Evolutionary conservation across 2,329 filamentous ascomycete species (phyloP).

Genomic region (Cladosporium sp.): DNA sequence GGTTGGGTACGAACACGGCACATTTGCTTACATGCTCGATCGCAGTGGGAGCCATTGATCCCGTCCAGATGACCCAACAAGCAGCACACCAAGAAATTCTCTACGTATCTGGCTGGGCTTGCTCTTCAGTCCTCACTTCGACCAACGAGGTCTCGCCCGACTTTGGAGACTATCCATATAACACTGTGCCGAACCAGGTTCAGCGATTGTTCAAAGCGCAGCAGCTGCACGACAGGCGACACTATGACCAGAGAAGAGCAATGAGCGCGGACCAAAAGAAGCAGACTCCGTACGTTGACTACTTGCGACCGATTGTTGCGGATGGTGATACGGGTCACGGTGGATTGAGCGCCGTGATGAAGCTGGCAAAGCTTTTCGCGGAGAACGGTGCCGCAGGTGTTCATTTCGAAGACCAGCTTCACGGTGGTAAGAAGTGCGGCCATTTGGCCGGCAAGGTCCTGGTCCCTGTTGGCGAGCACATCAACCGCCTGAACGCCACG

Average conservation of each 20-base stretch:
- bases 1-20: background rate
- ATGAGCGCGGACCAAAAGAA: slow-evolving; percentile 67
- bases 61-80: slow-evolving; percentile 99
- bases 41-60: slow-evolving; percentile 91
- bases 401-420: slow-evolving; percentile 95
- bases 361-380: slow-evolving; percentile 94
- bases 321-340: slow-evolving; percentile 95
- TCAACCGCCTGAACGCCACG: slow-evolving; percentile 85
- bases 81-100: slow-evolving; percentile 91
- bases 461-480: slow-evolving; percentile 89
- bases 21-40: slow-evolving; percentile 1
- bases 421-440: slow-evolving; percentile 97
- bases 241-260: slow-evolving; percentile 80
- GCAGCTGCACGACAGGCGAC: slow-evolving; percentile 91
- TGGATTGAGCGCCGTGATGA: slow-evolving; percentile 84
- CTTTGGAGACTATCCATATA: slow-evolving; percentile 98
- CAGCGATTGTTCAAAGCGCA: slow-evolving; percentile 95
- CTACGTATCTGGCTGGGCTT: slow-evolving; percentile 96
- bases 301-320: slow-evolving; percentile 88
- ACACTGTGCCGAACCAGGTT: slow-evolving; percentile 96
- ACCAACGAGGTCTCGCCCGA: slow-evolving; percentile 98
- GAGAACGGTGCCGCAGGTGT: slow-evolving; percentile 95
- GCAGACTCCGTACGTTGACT: slow-evolving; percentile 78
- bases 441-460: slow-evolving; percentile 94
- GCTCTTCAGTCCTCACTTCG: slow-evolving; percentile 82